A percentile compares a stretch with the other conserved stretches of the same genome.
phyloP scores from a whole-genome alignment of 305 asterid genomes.

The Fraxinus greggii region DNA sequence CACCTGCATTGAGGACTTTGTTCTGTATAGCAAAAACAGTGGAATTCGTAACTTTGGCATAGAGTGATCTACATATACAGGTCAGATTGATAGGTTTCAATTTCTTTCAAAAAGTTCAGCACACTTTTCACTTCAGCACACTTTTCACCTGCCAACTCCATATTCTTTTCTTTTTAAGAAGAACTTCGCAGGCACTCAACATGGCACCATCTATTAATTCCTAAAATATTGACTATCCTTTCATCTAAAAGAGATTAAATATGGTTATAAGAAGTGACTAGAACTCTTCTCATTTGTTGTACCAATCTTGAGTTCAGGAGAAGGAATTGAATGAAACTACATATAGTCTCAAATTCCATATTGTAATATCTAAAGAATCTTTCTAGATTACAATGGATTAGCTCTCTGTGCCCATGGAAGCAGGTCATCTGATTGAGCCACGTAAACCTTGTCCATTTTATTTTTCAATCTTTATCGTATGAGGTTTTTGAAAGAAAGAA shows the following conservation, averaged over 20 bases:
- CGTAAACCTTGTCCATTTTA: not conserved
- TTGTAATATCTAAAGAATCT: not conserved
- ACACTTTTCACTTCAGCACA: not conserved
- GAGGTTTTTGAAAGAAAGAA: not conserved
- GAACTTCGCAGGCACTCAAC: not conserved
- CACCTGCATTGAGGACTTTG: not conserved
- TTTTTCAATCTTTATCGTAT: not conserved
- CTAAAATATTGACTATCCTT: not conserved
- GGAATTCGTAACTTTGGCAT: not conserved
- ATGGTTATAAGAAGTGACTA: not conserved
- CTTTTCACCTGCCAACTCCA: not conserved
- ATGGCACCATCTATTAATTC: not conserved
- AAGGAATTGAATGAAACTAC: not conserved
- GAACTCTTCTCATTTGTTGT: not conserved
- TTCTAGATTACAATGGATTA: not conserved
- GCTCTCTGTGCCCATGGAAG: not conserved
- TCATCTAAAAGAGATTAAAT: not conserved
- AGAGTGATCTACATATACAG: not conserved
- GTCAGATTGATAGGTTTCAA: not conserved
- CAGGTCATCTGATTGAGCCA: not conserved
- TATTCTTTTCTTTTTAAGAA: not conserved
- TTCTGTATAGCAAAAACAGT: not conserved
- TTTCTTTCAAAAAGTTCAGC: not conserved
- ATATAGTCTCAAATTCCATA: not conserved
- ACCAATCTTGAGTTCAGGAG: constrained; percentile 4